These are phyloP conservation scores for Ascosphaera apis DNA, from an alignment of 2,329 filamentous ascomycete genomes.

Conservation along the genomic window DNA sequence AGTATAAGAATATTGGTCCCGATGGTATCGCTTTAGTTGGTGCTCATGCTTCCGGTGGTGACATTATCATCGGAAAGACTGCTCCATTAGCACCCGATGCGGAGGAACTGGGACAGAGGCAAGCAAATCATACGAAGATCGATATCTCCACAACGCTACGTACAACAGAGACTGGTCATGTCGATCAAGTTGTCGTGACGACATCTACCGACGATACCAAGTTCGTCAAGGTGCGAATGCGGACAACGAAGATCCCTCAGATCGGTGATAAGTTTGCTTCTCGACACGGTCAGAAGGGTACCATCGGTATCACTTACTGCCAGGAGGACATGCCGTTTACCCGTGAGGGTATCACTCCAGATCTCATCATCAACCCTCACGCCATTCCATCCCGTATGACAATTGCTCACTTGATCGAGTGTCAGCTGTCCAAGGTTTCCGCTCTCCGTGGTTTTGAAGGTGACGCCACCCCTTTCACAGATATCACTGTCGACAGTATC, in stretches of 20 bases:
- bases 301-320: constrained; percentile 92
- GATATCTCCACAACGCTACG: constrained; percentile 88
- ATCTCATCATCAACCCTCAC: constrained; percentile 97
- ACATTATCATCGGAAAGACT: constrained; percentile 98
- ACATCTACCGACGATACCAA: constrained; percentile 86
- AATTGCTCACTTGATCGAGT: constrained; percentile 99
- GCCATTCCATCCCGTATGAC: constrained; percentile 99
- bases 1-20: constrained; percentile 86
- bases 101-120: constrained; percentile 81
- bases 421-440: constrained; percentile 86
- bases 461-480: constrained; percentile 92
- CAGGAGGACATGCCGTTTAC: constrained; percentile 99
- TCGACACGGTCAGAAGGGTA: constrained; percentile 97
- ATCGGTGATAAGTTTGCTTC: constrained; percentile 99
- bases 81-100: constrained; percentile 81
- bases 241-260: constrained; percentile 93
- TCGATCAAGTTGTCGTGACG: constrained; percentile 80
- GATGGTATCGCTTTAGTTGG: constrained; percentile 89
- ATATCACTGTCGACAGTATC: constrained; percentile 86
- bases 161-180: constrained; percentile 89
- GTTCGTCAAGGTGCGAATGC: constrained; percentile 91
- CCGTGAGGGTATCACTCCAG: constrained; percentile 69
- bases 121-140: constrained; percentile 71
- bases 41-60: constrained; percentile 84
- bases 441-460: constrained; percentile 86